Conservation (phyloP, 2,329 filamentous ascomycete genomes). For the Penicillium palitans region DNA sequence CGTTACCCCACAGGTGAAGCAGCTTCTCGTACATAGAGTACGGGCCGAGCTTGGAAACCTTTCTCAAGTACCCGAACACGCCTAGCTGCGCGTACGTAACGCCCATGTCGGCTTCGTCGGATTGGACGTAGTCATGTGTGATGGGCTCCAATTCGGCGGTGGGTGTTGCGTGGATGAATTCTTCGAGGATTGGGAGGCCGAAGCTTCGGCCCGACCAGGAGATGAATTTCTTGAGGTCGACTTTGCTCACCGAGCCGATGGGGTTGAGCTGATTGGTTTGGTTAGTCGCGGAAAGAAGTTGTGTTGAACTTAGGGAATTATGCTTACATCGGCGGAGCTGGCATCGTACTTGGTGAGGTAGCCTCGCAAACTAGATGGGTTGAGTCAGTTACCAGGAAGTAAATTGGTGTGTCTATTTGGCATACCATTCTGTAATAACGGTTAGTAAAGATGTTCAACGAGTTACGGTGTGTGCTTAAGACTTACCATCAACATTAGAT, state of each 20-base stretch:
- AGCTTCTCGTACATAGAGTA: constrained; percentile 57
- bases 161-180: constrained; percentile 64
- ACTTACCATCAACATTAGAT: constrained; percentile 60
- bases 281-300: background rate
- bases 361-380: constrained; percentile 30
- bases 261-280: constrained; percentile 30
- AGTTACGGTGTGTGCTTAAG: background rate
- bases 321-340: constrained; percentile 48
- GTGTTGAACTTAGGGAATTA: background rate
- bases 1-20: constrained; percentile 51
- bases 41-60: constrained; percentile 55
- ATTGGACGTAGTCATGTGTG: constrained; percentile 39
- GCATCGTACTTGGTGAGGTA: constrained; percentile 73
- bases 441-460: background rate
- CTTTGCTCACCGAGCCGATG: constrained; percentile 59
- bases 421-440: constrained; percentile 31
- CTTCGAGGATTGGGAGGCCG: constrained; percentile 62
- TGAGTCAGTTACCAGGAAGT: constrained; percentile 21
- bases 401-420: background rate
- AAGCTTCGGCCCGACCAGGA: constrained; percentile 62
- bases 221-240: constrained; percentile 71
- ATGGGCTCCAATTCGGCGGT: constrained; percentile 68
- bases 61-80: constrained; percentile 55
- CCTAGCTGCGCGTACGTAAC: constrained; percentile 57
- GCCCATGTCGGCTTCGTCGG: constrained; percentile 49